These are phyloP conservation scores for Obelidium mucronatum DNA, from an alignment of 192 early-diverging fungal species.

Conservation along the genomic window DNA sequence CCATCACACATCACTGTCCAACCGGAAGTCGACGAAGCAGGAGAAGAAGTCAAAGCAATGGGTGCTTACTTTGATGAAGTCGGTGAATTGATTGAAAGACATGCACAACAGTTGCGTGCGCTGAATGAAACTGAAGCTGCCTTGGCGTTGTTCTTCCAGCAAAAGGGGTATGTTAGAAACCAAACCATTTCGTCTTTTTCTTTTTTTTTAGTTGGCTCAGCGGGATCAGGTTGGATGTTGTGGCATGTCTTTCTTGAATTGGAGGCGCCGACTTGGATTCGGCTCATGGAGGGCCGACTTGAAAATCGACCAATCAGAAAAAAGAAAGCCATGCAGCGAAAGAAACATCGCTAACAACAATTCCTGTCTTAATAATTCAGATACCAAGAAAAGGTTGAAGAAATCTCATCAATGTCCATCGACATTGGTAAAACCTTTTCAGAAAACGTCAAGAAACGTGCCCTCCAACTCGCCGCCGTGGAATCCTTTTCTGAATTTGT, in stretches of 20 bases:
- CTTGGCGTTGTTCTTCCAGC: conserved; percentile 58
- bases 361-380: conserved; percentile 3
- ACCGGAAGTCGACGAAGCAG: conserved; percentile 63
- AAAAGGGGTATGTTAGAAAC: conserved; percentile 52
- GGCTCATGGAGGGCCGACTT: neutral
- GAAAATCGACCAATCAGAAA: neutral
- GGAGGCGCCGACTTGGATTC: neutral
- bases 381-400: conserved; percentile 55
- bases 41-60: conserved; percentile 53
- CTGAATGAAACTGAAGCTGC: conserved; percentile 58
- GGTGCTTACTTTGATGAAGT: conserved; percentile 51
- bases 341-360: neutral
- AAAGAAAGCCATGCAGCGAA: neutral
- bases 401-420: conserved; percentile 41
- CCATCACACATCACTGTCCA: conserved; percentile 57
- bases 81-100: conserved; percentile 49
- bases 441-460: conserved; percentile 45
- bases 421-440: conserved; percentile 48
- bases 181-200: no score
- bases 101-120: conserved; percentile 43
- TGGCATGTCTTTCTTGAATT: neutral
- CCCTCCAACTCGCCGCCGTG: conserved; percentile 40
- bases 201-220: neutral
- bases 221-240: neutral
- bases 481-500: conserved; percentile 51